Base-by-base conservation (phyloP, 495 filamentous ascomycete species). In the Daldinia concentrica region DNA sequence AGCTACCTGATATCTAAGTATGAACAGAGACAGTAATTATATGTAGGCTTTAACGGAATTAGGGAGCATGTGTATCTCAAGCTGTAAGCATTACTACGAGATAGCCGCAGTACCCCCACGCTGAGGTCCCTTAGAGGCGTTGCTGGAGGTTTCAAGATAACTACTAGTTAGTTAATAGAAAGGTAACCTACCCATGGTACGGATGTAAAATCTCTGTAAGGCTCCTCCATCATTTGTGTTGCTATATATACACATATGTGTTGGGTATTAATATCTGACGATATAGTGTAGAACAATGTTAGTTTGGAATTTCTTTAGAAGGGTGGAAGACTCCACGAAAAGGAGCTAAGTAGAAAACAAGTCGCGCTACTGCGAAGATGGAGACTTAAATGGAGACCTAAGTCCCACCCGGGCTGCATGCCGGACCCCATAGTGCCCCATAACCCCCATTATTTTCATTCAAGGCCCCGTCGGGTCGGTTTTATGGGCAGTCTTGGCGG, bases 401-500 rank as follows among this genome's bases (percentile, higher is more conserved):
- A 43, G 58, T 58, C 62, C 63, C 63, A 66, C 66, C 55, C 63
- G 68, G 68, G 27, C 52, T 71, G 63, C 68, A 71, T 66, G 68
- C 68, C 68, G 68, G 68, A 71, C 62, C 68, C 68, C 43, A 62
- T 45, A 50, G 29, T 22, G 43, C 19, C 17, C 43, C 43, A 48
- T 5, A 24, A 4, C 17, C 57, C 58, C 68, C 68, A 61, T 50
- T 48, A 17, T 62, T 64, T 50, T 37, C 37, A 60, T 48, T 51
- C 59, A 59, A 64, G 67, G 55, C 67, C 68, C 68, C 62, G 57
- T 71, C 68, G 62, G 68, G 62, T 71, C 68, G 68, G 68, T 71
- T 71, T 71, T 65, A 62, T 48, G 58, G 52, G 14, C 37, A 50
- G 41, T 22, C 66, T 58, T 62, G 57, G 64, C 57, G 9, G n/a